Base-by-base conservation (phyloP, 2,329 filamentous ascomycete genomes). In the Talaromyces sp. region DNA sequence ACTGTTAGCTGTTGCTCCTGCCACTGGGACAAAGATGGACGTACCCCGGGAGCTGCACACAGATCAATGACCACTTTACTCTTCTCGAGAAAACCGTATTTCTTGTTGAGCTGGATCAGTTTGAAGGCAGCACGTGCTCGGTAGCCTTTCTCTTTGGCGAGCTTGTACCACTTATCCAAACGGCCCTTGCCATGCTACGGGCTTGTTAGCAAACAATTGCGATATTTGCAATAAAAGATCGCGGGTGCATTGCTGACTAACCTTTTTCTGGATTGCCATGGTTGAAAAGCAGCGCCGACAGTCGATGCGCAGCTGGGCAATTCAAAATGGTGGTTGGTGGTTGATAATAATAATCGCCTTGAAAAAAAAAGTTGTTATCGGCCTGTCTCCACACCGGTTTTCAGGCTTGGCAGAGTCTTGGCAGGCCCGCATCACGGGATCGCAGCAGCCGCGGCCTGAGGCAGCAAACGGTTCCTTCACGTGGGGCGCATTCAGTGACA, bases 61-160 rank as follows among this genome's bases (percentile, higher is more conserved):
- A 99, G 89, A 88, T 99, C 96, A 75, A 99, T 83, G 64, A 97
- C 82, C 70, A 98, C 95, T 82, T 91, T 96, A 79, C 92, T 96
- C 83, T 96, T 94, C 78, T 98, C 92, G 69, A 99, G 82, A 78
- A 99, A 99, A 68, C 92, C 91, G 89, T 96, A 99, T 76, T 97
- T 98, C 80, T 98, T 97, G 82, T 99, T 99, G 70, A 99, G 82
- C 77, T 99, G 94, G 68, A 99, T 94, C 69, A 99, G 81, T 81
- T 99, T 99, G 85, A 98, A 98, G 61, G 95, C 93, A 69, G 95
- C 93, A 84, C 95, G 87, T 65, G 95, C 94, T 72, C 95, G 85
- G 75, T 97, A 99, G 65, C 95, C 95, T 78, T 97, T 98, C 77
- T 99, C 95, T 79, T 99, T 99, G 65, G 95, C 95, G 71, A 98